Base-by-base conservation (phyloP, 2,329 filamentous ascomycete genomes). In the Aureobasidium sp. region DNA sequence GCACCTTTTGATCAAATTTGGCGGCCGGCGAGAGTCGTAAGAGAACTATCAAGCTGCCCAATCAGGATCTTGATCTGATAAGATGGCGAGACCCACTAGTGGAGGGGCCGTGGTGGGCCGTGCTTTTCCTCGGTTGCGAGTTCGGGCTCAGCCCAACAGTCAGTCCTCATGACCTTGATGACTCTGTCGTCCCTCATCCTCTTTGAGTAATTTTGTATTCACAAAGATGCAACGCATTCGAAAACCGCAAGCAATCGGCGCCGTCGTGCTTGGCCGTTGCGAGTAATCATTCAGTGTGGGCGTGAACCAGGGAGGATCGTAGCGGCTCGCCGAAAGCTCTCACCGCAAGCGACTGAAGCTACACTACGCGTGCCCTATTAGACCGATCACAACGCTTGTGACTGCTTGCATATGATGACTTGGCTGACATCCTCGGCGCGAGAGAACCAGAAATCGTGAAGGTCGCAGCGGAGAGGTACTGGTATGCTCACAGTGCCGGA, bases 1-100 rank as follows among this genome's bases (percentile, higher is more conserved):
- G 26, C 53, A 20, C 17, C 20, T 44, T 39, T 39, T 37, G 39
- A 48, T 34, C 15, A 37, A 59, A 17, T 46, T 46, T 39, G 42
- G n/a, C 39, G 17, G 42, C n/a, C 32, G 29, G 42, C 42, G 4
- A 48, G 55, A 48, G 15, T 59, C 42, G 55, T 59, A 48, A 29
- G 55, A 59, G 55, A 60, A 0, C 15, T 34, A 34, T n/a, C 12
- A 27, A 29, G 17, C 42, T 36, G 46, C 34, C 56, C 32, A 37
- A 52, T 52, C n/a, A 52, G 27, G 39, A 48, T 48, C 44, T 17
- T 27, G 27, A 60, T 51, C 57, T 32, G 46, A 60, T 60, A 41
- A 60, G 46, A 51, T 34, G 10, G 15, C 9, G n/a, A 26, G 23
- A 37, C 34, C 44, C 23, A 20, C 34, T 56, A 56, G 26, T 32